Percentiles rank a stretch among this genome's conserved stretches.
These are phyloP conservation scores for Talaromyces sp. DNA, from an alignment of 2,329 filamentous ascomycete genomes.

Conservation along the genomic window DNA sequence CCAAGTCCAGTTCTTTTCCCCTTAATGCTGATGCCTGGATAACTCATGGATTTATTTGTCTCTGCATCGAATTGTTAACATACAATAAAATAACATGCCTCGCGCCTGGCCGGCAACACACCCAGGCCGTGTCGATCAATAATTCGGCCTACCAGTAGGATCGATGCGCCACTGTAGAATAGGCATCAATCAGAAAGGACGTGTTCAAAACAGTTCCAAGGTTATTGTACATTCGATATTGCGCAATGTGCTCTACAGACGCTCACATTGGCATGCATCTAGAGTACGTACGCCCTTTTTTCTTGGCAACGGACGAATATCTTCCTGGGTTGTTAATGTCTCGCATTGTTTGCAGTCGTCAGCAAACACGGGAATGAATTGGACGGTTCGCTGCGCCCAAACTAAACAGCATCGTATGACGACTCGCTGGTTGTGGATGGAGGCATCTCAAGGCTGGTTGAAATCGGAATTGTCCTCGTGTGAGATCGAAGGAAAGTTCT, in stretches of 20 bases:
- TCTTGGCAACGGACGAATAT: not conserved
- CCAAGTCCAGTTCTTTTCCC: not conserved
- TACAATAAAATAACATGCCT: not conserved
- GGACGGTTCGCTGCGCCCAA: not conserved
- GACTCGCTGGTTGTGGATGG: not conserved
- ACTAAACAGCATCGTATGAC: not conserved
- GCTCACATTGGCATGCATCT: not conserved
- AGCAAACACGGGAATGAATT: not conserved
- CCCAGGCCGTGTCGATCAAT: not conserved
- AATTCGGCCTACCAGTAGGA: not conserved
- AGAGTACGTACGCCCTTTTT: not conserved
- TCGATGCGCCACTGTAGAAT: not conserved
- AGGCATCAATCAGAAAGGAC: not conserved
- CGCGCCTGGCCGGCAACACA: not conserved
- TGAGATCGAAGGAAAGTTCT: no score
- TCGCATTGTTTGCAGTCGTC: not conserved
- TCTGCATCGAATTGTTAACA: no score
- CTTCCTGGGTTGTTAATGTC: not conserved
- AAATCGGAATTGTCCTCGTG: not conserved
- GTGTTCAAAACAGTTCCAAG: not conserved
- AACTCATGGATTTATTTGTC: no score
- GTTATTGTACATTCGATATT: not conserved
- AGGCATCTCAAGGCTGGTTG: not conserved
- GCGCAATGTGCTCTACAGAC: not conserved
- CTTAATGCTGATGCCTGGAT: not conserved